phyloP scores from a whole-genome alignment of 495 filamentous ascomycete species.

The Lasiosphaeris hirsuta region DNA sequence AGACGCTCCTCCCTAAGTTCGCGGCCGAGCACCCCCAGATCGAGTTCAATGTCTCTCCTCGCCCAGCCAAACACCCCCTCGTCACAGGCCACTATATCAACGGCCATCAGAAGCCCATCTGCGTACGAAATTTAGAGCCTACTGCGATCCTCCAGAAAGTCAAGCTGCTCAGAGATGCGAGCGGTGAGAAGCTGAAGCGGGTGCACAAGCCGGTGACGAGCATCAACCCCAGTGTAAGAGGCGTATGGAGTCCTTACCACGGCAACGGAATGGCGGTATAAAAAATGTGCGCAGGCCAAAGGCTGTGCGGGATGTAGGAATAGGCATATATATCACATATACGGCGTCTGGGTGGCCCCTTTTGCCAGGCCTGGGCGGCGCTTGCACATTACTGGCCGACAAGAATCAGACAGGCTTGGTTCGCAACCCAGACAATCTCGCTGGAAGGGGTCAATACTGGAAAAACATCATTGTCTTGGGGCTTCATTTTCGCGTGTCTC shows the following conservation, averaged over 20 bases:
- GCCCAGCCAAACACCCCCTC: slow-evolving; percentile 81
- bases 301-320: slow-evolving; percentile 5
- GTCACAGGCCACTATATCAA: slow-evolving; percentile 87
- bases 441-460: background rate
- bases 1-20: slow-evolving; percentile 68
- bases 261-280: slow-evolving; percentile 53
- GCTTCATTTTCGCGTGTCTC: background rate
- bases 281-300: background rate
- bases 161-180: slow-evolving; percentile 74
- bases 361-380: background rate
- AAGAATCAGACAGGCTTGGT: background rate
- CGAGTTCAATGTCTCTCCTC: slow-evolving; percentile 85
- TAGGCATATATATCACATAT: slow-evolving; percentile 3
- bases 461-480: background rate
- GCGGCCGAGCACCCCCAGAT: slow-evolving; percentile 80
- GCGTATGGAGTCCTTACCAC: slow-evolving; percentile 93
- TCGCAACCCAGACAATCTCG: background rate
- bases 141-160: slow-evolving; percentile 80
- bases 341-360: background rate
- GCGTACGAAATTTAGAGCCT: slow-evolving; percentile 79
- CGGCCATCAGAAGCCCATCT: slow-evolving; percentile 79
- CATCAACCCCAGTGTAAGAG: slow-evolving; percentile 88
- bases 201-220: slow-evolving; percentile 79
- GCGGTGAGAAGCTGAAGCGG: slow-evolving; percentile 76
- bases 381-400: slow-evolving; percentile 1